phyloP scores from a whole-genome alignment of 768 basidiomycete species.

The Suillus subluteus region DNA sequence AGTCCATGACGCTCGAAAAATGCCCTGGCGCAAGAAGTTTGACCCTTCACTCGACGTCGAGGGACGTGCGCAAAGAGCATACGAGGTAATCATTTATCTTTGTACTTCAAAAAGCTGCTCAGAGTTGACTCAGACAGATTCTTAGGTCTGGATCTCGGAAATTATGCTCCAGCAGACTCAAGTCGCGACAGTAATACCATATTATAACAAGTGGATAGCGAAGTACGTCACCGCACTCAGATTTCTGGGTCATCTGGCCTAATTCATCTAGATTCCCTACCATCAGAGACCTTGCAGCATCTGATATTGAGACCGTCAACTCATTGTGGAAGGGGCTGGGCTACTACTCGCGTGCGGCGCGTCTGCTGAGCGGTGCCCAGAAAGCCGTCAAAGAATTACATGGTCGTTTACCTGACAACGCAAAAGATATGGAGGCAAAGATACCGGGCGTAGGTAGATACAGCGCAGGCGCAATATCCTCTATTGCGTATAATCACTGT shows the following conservation, averaged over 20 bases:
- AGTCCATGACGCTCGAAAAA: conserved; percentile 69
- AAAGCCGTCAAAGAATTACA: conserved; percentile 67
- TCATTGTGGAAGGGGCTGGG: conserved; percentile 90
- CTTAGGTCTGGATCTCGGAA: conserved; percentile 86
- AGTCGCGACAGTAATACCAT: conserved; percentile 90
- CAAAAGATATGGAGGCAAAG: conserved; percentile 76
- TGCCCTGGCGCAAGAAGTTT: conserved; percentile 91
- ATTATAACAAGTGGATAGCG: conserved; percentile 88
- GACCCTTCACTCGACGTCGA: conserved; percentile 54
- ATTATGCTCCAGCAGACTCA: conserved; percentile 98
- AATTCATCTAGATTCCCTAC: conserved; percentile 70
- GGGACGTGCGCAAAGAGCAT: conserved; percentile 82
- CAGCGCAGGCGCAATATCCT: conserved; percentile 82
- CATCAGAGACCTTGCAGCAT: conserved; percentile 68
- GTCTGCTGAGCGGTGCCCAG: conserved; percentile 82
- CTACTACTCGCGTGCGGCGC: conserved; percentile 86
- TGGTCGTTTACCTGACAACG: conserved; percentile 80
- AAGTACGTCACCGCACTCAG: conserved; percentile 48
- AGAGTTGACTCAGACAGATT: background rate
- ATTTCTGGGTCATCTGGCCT: background rate
- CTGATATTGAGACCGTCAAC: conserved; percentile 85
- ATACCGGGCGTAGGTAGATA: conserved; percentile 90
- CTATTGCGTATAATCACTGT: conserved; percentile 85
- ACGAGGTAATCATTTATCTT: conserved; percentile 64
- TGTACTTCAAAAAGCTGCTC: background rate